Percentiles rank a stretch among this genome's conserved stretches.
Conservation (phyloP, 208 protist genomes). For the Acanthamoeba triangularis region DNA sequence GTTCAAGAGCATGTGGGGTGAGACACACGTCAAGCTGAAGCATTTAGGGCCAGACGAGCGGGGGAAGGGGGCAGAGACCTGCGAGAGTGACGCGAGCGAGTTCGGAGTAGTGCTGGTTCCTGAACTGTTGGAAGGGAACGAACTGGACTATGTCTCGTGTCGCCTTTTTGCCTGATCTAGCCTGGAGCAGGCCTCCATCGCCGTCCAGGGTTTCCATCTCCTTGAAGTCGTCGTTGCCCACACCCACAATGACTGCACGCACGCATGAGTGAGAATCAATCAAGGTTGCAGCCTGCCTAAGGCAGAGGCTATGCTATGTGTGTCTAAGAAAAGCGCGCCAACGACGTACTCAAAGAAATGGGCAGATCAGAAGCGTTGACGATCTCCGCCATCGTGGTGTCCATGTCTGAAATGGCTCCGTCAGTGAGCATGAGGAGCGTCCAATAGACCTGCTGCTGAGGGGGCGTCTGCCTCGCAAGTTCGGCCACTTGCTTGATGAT, state of each 20-base stretch:
- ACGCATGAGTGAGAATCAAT: neutral
- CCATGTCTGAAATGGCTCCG: constrained; percentile 64
- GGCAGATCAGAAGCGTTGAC: constrained; percentile 42
- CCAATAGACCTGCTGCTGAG: constrained; percentile 57
- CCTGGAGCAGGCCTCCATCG: neutral
- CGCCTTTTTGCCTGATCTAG: neutral
- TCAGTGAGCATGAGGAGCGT: constrained; percentile 61
- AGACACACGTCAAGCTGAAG: too few species aligned
- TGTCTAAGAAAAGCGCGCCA: too few species aligned
- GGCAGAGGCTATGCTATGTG: too few species aligned
- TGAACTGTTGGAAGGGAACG: constrained; percentile 90
- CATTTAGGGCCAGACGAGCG: too few species aligned
- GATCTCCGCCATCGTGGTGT: constrained; percentile 21
- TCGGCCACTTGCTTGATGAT: constrained; percentile 82
- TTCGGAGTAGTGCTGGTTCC: constrained; percentile 74
- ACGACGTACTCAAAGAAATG: neutral
- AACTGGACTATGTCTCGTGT: constrained; percentile 92
- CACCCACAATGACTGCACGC: constrained; percentile 58
- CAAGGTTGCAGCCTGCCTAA: too few species aligned
- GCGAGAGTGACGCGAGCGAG: constrained; percentile 70
- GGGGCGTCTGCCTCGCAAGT: neutral
- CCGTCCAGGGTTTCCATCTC: constrained; percentile 73
- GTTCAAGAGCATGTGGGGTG: too few species aligned
- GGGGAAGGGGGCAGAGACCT: too few species aligned
- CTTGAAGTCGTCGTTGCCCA: constrained; percentile 52